Evolutionary conservation across 2,329 filamentous ascomycete species (phyloP).

Genomic region (Penicillium sp.): DNA sequence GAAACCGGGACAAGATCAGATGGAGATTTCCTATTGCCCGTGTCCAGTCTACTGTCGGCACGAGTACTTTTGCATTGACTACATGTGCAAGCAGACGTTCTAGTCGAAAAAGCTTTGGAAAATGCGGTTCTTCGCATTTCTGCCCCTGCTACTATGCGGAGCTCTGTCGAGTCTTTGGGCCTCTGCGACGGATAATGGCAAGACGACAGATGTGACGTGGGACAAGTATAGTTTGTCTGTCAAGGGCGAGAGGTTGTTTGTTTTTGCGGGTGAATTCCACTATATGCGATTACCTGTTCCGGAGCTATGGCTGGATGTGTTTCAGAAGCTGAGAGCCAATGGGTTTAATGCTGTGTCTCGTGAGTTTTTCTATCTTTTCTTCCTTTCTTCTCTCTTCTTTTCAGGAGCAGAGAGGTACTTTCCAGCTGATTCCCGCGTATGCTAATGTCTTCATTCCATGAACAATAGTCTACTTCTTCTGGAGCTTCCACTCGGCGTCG

Average conservation of each 20-base stretch:
- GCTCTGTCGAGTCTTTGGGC: slow-evolving; percentile 7
- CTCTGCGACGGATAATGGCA: slow-evolving; percentile 35
- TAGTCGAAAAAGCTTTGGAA: too few relatives aligned
- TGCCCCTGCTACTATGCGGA: slow-evolving; percentile 13
- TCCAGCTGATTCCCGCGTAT: too few relatives aligned
- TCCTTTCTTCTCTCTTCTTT: background rate
- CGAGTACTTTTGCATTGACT: background rate
- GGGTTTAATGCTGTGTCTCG: slow-evolving; percentile 48
- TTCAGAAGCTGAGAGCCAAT: slow-evolving; percentile 50
- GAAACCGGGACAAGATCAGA: too few relatives aligned
- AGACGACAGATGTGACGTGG: slow-evolving; percentile 45
- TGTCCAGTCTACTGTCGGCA: too few relatives aligned
- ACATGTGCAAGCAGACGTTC: background rate
- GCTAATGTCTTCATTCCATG: too few relatives aligned
- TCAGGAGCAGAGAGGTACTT: background rate
- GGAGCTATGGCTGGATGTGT: slow-evolving; percentile 51
- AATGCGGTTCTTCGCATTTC: slow-evolving; percentile 17
- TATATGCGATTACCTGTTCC: slow-evolving; percentile 50
- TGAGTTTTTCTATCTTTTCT: slow-evolving; percentile 14
- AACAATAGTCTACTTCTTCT: slow-evolving; percentile 26
- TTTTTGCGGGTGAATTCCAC: slow-evolving; percentile 50
- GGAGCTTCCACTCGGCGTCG: slow-evolving; percentile 27
- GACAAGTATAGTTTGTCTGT: slow-evolving; percentile 48
- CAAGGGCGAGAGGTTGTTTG: slow-evolving; percentile 45
- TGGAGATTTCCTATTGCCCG: too few relatives aligned